Evolutionary conservation across 345 rosid genomes (phyloP), one percentile per base, ranked within the genome.

Genomic region (Citrus medica): DNA sequence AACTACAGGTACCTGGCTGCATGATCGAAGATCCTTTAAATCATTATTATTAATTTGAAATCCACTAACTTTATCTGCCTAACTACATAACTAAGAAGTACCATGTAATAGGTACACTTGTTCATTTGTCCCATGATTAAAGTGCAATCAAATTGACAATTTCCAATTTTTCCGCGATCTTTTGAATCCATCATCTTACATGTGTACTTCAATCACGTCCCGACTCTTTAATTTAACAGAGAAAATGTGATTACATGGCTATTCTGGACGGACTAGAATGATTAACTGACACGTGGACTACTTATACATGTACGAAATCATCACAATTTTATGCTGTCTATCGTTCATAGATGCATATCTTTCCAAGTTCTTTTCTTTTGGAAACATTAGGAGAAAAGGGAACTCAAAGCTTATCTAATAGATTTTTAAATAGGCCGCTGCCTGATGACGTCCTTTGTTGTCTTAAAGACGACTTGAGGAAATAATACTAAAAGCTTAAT

Each of bases 51-150:
- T 37, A 13, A 33, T 16, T 59, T n/a, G 51, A 35, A 37, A 4
- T 61, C 77, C 68, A 74, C 58, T 37, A 61, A 60, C 67, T 38
- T 59, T 25, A 17, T 74, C 68, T 61, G 77, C 77, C 77, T 40
- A 74, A 59, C 56, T 37, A 24, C 32, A 14, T n/a, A 35, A 13
- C 35, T 22, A 59, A 59, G 37, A 58, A 17, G 28, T 25, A n/a
- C 14, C 3, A 5, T 5, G 35, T 0, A 21, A 17, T 10, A 38
- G 75, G 64, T 9, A 40, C 77, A 40, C 77, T 17, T 74, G 68
- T 53, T 74, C n/a, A 13, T 73, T 73, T 25, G 12, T 46, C 38
- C 35, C 33, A 33, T 13, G 32, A 56, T 24, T 38, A 8, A 74
- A 38, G 56, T 61, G 58, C 56, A 38, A 61, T 13, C 8, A 7